These are phyloP conservation scores for Entrophospora sp. DNA, from an alignment of 192 early-diverging fungal species.

Conservation along the genomic window DNA sequence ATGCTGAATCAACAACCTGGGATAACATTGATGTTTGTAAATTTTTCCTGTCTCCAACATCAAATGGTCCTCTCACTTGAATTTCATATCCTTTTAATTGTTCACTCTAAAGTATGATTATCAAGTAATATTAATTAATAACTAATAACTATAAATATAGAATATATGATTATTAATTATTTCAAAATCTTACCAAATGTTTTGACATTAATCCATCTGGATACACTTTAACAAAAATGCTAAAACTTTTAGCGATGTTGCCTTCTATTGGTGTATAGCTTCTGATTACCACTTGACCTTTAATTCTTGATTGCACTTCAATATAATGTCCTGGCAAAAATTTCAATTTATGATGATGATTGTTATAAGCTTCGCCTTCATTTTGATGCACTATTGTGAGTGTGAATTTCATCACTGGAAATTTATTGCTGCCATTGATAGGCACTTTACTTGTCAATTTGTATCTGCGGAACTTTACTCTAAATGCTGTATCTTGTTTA, in stretches of 20 bases:
- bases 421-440: background rate
- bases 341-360: background rate
- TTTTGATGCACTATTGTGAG: constrained; percentile 1
- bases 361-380: no score
- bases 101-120: background rate
- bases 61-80: constrained; percentile 17
- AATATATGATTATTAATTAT: background rate
- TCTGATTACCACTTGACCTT: constrained; percentile 14
- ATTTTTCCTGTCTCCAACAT: background rate
- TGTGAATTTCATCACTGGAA: constrained; percentile 11
- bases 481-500: background rate
- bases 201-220: constrained; percentile 11
- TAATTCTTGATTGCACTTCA: constrained; percentile 11
- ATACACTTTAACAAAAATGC: constrained; percentile 19
- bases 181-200: background rate
- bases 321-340: constrained; percentile 19
- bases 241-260: background rate
- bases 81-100: constrained; percentile 15
- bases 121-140: background rate
- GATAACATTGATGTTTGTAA: background rate
- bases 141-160: background rate
- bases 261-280: constrained; percentile 10
- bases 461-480: constrained; percentile 15
- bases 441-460: background rate
- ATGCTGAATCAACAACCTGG: background rate